Percentiles rank a stretch among this genome's conserved stretches.
Conservation (phyloP, 169 alveolate species). For the Plasmodium knowlesi region DNA sequence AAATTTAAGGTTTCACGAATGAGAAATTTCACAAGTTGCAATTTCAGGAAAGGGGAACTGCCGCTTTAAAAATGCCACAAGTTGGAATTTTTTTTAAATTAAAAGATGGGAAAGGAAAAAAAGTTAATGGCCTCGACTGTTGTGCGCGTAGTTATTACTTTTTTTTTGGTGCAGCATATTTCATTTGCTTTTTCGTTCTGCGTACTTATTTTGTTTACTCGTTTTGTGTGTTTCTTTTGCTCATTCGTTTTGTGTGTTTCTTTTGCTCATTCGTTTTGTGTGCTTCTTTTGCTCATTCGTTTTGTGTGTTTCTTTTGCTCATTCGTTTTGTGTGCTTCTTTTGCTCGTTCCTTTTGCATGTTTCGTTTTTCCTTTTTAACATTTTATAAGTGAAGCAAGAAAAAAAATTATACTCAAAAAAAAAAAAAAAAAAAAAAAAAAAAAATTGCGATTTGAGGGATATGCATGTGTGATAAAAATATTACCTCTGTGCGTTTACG, state of each 20-base stretch:
- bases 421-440: neutral
- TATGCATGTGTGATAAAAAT: neutral
- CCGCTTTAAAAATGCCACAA: conserved; percentile 6
- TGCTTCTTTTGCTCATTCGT: neutral
- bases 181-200: neutral
- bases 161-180: neutral
- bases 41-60: neutral
- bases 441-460: neutral
- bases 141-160: neutral
- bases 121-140: neutral
- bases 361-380: neutral
- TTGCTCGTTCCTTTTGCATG: neutral
- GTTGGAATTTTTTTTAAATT: conserved; percentile 9
- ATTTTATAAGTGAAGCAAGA: neutral
- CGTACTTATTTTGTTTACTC: too few species aligned
- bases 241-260: neutral
- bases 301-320: neutral
- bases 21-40: neutral
- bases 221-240: neutral
- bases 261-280: too few species aligned
- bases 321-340: neutral
- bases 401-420: neutral
- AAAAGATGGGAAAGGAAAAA: neutral
- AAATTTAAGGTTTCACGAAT: conserved; percentile 4
- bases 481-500: neutral